These are phyloP conservation scores for Canavalia ensiformis DNA, from an alignment of 306 rosid genomes.

Conservation along the genomic window DNA sequence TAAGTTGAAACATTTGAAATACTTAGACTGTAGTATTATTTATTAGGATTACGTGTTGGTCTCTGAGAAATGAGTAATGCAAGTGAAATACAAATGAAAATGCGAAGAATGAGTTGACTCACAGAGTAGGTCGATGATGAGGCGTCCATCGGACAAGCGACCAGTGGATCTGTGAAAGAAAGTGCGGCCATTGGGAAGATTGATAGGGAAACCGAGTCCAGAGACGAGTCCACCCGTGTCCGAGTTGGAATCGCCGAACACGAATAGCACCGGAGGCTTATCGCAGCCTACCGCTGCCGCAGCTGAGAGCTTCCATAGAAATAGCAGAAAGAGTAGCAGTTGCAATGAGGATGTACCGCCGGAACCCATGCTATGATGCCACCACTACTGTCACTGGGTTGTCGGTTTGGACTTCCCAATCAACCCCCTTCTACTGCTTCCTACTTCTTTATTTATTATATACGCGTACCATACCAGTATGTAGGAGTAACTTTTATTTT, in stretches of 20 bases:
- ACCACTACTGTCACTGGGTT: background rate
- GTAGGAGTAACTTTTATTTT: too few species aligned
- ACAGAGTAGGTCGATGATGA: conserved; percentile 84
- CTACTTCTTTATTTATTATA: too few species aligned
- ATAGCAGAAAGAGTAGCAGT: background rate
- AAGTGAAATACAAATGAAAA: background rate
- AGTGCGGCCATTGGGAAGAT: conserved; percentile 82
- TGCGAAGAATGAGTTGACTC: conserved; percentile 21
- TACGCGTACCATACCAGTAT: too few species aligned
- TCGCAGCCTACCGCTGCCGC: conserved; percentile 34
- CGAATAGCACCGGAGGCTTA: conserved; percentile 63
- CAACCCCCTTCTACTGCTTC: too few species aligned
- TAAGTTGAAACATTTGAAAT: background rate
- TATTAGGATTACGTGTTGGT: too few species aligned
- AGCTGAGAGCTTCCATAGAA: background rate
- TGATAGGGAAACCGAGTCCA: conserved; percentile 85
- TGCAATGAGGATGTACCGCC: conserved; percentile 12
- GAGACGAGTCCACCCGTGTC: conserved; percentile 95
- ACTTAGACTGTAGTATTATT: background rate
- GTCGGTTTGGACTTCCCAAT: background rate
- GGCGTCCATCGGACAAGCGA: conserved; percentile 90
- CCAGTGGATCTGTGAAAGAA: conserved; percentile 87
- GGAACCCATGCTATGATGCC: background rate
- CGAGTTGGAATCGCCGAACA: conserved; percentile 96
- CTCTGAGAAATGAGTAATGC: too few species aligned